Evolutionary conservation across 2,329 filamentous ascomycete genomes (phyloP).

Genomic region (Monosporascus sp.): DNA sequence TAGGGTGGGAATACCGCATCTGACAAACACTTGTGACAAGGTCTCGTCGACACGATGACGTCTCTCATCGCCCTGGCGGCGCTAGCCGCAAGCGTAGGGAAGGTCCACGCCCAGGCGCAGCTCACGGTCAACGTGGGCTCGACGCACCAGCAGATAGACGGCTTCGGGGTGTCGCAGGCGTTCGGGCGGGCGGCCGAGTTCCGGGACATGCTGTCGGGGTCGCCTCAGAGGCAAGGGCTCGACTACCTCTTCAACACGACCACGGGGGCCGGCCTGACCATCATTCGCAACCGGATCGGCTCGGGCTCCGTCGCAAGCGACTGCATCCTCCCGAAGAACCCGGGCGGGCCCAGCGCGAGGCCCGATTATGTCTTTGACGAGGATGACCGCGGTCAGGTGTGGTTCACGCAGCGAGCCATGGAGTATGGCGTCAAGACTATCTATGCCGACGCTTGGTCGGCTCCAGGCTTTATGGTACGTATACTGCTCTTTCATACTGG

Average conservation of each 20-base stretch:
- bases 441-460: slow-evolving; percentile 42
- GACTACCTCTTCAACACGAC: slow-evolving; percentile 41
- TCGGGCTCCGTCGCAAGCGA: slow-evolving; percentile 25
- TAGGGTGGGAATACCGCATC: too few species aligned
- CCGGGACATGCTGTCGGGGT: slow-evolving; percentile 26
- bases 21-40: too few species aligned
- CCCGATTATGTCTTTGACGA: slow-evolving; percentile 41
- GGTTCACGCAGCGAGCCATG: slow-evolving; percentile 43
- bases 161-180: slow-evolving; percentile 44
- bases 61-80: slow-evolving; percentile 5
- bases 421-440: slow-evolving; percentile 33
- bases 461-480: slow-evolving; percentile 40
- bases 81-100: slow-evolving; percentile 5
- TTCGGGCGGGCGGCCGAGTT: slow-evolving; percentile 39
- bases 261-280: slow-evolving; percentile 43
- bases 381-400: slow-evolving; percentile 46
- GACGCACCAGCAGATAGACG: slow-evolving; percentile 35
- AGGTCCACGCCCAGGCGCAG: slow-evolving; percentile 14
- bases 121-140: slow-evolving; percentile 24
- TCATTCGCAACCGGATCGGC: slow-evolving; percentile 45
- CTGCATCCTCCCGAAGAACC: slow-evolving; percentile 38
- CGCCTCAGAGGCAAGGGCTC: slow-evolving; percentile 31
- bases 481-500: neutral
- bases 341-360: slow-evolving; percentile 34
- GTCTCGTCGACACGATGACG: slow-evolving; percentile 1